Evolutionary conservation across 2,329 filamentous ascomycete species (phyloP), one percentile per base, ranked within the genome.

Genomic region (Trichoderma gracile): DNA sequence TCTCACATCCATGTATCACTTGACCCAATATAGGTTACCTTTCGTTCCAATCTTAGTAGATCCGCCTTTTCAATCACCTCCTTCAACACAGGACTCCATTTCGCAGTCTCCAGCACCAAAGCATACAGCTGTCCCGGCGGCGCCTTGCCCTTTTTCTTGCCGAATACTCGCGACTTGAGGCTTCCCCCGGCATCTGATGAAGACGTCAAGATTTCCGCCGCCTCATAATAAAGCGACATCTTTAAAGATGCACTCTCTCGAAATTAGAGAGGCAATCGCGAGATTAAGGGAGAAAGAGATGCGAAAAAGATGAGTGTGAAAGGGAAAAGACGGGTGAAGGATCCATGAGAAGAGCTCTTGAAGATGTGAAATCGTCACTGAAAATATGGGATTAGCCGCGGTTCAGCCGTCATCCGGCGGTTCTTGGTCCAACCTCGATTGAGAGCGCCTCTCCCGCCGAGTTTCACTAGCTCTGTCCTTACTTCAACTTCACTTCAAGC

Each of bases 211-310:
- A 97, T 81, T 15, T 88, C 83, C 4, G 90, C 92, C 7, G 93
- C 90, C 80, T 98, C 95, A 75, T 96, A 90, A 76, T 99, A 99
- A 64, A 99, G 89, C 54, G 93, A 96, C 94, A 98, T 98, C 17
- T 5, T 62, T 10, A 12, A 9, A 56, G 5, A 21, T 17, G 15
- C 1, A 0, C 3, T 1, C 33, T 27, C 19, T 38, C 3, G 10
- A 10, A 12, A 3, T 4, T 1, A 38, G 33, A 38, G 17, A 14
- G 30, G 6, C n/a, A 25, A 43, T 9, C 0, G 49, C n/a, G 54
- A 19, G 23, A 25, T 1, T n/a, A 14, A 3, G 3, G 19, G 15
- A 23, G 17, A n/a, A 40, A 38, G 8, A 5, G 12, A 9, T 27
- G 27, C 3, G 30, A 17, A 25, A 46, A 12, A 4, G 49, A 38